Conservation (phyloP, 768 basidiomycete species). For the Gymnopilus junonius region DNA sequence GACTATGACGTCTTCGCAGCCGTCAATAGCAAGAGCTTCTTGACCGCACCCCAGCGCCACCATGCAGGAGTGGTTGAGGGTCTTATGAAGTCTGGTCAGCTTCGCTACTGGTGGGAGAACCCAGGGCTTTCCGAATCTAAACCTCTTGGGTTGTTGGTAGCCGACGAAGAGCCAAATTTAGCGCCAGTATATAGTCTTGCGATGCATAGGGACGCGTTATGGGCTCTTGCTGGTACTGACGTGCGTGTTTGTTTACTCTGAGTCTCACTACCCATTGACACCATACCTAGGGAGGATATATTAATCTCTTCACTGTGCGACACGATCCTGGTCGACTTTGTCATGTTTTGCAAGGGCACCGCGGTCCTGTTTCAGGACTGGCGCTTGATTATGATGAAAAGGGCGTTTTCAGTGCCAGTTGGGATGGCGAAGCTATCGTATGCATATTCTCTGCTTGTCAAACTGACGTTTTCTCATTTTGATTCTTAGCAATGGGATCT, state of each 20-base stretch:
- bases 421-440: constrained; percentile 91
- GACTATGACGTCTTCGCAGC: constrained; percentile 91
- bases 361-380: constrained; percentile 85
- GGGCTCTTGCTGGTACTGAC: constrained; percentile 87
- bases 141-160: constrained; percentile 27
- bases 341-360: constrained; percentile 77
- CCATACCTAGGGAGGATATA: constrained; percentile 71
- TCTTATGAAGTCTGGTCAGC: constrained; percentile 86
- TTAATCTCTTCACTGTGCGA: constrained; percentile 91
- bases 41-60: constrained; percentile 87
- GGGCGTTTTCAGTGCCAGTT: constrained; percentile 87
- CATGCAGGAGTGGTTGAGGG: constrained; percentile 93
- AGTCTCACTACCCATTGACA: constrained; percentile 12
- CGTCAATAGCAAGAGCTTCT: constrained; percentile 84
- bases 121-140: constrained; percentile 38
- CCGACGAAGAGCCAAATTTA: constrained; percentile 54
- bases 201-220: constrained; percentile 92
- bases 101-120: constrained; percentile 93
- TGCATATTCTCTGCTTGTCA: constrained; percentile 31
- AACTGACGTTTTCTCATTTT: constrained; percentile 11
- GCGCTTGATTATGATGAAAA: constrained; percentile 82
- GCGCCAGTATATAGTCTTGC: constrained; percentile 89
- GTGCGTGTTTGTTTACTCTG: constrained; percentile 49
- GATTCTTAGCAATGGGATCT: constrained; percentile 92
- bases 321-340: constrained; percentile 86